phyloP scores from a whole-genome alignment of 192 early-diverging fungal species.

The Backusella macrospora region DNA sequence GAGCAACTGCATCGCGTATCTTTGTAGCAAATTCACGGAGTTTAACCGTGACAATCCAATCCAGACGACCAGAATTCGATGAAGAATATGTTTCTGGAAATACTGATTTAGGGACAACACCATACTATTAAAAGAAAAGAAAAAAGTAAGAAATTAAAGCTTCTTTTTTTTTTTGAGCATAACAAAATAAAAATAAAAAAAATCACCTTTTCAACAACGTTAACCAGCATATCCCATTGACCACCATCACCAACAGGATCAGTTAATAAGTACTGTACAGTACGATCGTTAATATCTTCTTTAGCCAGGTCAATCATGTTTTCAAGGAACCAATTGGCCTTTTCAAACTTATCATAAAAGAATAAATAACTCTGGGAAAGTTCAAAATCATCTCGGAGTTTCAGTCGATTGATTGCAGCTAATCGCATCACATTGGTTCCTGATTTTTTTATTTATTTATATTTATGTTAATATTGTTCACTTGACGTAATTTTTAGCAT shows the following conservation, averaged over 20 bases:
- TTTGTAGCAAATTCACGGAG: conserved; percentile 69
- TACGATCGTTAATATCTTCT: conserved; percentile 63
- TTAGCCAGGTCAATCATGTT: conserved; percentile 69
- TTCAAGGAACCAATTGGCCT: conserved; percentile 83
- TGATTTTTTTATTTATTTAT: no score
- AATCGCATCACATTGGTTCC: conserved; percentile 66
- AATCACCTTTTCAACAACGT: conserved; percentile 61
- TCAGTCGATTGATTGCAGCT: conserved; percentile 59
- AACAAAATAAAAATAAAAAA: no score
- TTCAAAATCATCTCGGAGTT: conserved; percentile 73
- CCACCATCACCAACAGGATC: conserved; percentile 73
- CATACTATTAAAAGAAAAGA: conserved; percentile 48
- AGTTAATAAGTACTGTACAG: conserved; percentile 70
- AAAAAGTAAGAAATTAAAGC: no score
- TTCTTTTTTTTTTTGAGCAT: no score
- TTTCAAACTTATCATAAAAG: conserved; percentile 74
- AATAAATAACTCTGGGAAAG: conserved; percentile 76
- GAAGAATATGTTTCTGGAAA: conserved; percentile 74
- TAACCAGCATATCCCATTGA: conserved; percentile 83
- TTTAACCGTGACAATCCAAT: conserved; percentile 63
- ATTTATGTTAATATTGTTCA: background rate
- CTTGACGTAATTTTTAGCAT: background rate
- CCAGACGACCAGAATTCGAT: conserved; percentile 61
- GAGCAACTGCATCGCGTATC: conserved; percentile 47
- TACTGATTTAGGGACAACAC: conserved; percentile 67